phyloP scores from a whole-genome alignment of 73 alveolate species.

The Durusdinium trenchii region DNA sequence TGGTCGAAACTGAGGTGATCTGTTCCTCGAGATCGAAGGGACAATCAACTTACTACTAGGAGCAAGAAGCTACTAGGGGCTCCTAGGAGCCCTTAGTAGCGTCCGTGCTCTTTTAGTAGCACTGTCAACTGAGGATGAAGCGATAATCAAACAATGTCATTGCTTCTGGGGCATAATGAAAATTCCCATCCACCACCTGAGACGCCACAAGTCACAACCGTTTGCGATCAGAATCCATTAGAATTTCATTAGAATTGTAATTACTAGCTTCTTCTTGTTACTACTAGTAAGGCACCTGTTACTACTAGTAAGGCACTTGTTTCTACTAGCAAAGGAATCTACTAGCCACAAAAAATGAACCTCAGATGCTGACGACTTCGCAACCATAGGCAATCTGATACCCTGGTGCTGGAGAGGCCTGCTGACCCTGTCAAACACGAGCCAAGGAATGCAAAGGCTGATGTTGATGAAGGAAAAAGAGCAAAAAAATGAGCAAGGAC shows the following conservation, averaged over 20 bases:
- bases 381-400: constrained; percentile 88
- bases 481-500: too few relatives aligned
- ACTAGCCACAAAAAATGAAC: neutral
- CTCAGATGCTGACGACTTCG: constrained; percentile 47
- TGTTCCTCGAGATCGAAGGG: neutral
- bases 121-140: neutral
- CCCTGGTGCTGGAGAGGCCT: constrained; percentile 78
- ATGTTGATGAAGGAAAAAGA: too few relatives aligned
- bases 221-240: neutral
- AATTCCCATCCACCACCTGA: constrained; percentile 66
- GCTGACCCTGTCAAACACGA: constrained; percentile 68
- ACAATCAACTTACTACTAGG: neutral
- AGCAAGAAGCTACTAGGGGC: neutral
- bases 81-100: neutral
- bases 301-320: neutral
- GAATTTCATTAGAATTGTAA: neutral
- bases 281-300: neutral
- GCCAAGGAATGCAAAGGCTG: too few relatives aligned
- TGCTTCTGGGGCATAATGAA: constrained; percentile 85
- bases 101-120: too few relatives aligned
- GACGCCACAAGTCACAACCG: neutral
- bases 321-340: neutral
- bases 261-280: neutral
- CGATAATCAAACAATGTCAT: constrained; percentile 92
- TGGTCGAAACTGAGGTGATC: constrained; percentile 75